Evolutionary conservation across 768 basidiomycete species (phyloP), one percentile per base, ranked within the genome.

Genomic region (Psilocybe cyanescens): DNA sequence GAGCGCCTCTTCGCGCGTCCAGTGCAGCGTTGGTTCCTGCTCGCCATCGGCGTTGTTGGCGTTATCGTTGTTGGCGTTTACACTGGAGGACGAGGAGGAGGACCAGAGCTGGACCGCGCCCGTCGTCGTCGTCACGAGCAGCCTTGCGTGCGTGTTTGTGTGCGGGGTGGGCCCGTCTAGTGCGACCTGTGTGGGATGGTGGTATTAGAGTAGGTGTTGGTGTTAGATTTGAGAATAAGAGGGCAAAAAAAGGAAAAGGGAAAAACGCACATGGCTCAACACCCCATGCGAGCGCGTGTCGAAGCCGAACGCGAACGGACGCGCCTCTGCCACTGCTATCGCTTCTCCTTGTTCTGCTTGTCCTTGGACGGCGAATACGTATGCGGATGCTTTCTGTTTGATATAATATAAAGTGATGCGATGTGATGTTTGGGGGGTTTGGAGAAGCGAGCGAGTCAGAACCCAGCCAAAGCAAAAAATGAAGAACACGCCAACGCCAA

Each of bases 1-100:
- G 8, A 97, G 79, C 1, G 85, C 82, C 70, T 98, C 95, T 69
- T 97, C 95, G 51, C 95, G 81, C 0, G 83, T 84, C 94, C 94
- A 97, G 30, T 82, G 41, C 14, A 44, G n/a, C 0, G 4, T 78
- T 30, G 86, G 75, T 37, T 24, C 24, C 24, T 24, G 24, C 2
- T 24, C 24, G 24, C 24, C 24, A 0, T 24, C 19, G 19, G 1
- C 19, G 19, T 19, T 19, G 19, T 19, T 2, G 24, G 24, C 24
- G 24, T 2, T 24, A 24, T 24, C 24, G 24, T 24, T 24, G 24
- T 24, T 24, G 24, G 24, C 24, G 24, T 0, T 0, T 24, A 24
- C 0, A 24, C 24, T 24, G 24, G 24, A 24, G 1, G 19, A 19
- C n/a, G n/a, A n/a, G 19, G 19, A 19, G 24, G 24, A 24, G 24